These are phyloP conservation scores for Austroboletus rostrupii DNA, from an alignment of 1,284 basidiomycete genomes.

Conservation along the genomic window DNA sequence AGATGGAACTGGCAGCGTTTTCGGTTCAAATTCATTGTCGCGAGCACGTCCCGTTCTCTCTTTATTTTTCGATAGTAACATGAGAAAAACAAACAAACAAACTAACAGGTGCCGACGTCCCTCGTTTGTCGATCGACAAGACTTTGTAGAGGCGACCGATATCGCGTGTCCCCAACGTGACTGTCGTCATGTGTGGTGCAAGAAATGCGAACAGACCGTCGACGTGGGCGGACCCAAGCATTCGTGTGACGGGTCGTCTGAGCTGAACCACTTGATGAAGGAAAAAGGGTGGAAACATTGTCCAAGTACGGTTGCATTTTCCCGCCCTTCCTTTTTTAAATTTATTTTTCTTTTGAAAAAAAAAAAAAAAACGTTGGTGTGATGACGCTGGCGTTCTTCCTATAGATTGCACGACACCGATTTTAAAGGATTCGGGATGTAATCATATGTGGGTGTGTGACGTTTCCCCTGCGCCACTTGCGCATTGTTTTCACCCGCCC, in stretches of 20 bases:
- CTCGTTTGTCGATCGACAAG: conserved; percentile 46
- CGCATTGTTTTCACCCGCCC: not conserved
- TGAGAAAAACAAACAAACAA: not conserved
- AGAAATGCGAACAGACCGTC: conserved; percentile 47
- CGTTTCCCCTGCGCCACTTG: not conserved
- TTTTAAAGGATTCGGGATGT: conserved; percentile 55
- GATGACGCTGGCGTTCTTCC: not conserved
- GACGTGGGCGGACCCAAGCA: conserved; percentile 39
- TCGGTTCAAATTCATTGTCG: conserved; percentile 45
- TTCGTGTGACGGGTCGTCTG: conserved; percentile 55
- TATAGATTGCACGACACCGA: conserved; percentile 56
- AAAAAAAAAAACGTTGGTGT: no score
- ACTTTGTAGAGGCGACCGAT: conserved; percentile 38
- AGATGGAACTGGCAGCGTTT: conserved; percentile 51
- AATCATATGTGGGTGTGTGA: conserved; percentile 60
- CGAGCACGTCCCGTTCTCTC: conserved; percentile 4
- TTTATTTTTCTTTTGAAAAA: no score
- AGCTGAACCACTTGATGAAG: conserved; percentile 51
- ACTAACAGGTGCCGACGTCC: conserved; percentile 41
- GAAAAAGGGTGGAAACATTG: conserved; percentile 58
- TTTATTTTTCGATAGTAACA: not conserved
- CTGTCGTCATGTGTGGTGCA: conserved; percentile 53
- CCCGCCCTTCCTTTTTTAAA: not conserved
- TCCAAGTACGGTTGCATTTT: conserved; percentile 38
- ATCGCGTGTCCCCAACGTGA: conserved; percentile 44